These are phyloP conservation scores for Cytospora schulzeri DNA, from an alignment of 2,329 filamentous ascomycete genomes.

Conservation along the genomic window DNA sequence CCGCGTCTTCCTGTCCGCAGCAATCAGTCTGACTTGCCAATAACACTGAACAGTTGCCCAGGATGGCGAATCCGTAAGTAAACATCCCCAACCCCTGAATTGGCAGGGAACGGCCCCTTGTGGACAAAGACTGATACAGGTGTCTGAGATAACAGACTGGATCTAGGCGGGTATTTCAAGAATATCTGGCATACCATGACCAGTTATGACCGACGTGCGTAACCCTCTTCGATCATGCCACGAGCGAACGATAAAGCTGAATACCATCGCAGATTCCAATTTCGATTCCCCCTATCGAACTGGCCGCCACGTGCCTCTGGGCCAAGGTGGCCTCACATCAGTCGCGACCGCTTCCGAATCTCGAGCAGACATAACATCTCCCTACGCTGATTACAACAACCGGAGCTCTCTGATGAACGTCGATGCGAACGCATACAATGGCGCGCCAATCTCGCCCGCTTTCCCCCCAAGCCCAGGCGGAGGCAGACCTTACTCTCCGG, in stretches of 20 bases:
- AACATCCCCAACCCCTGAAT: neutral
- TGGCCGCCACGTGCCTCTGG: constrained; percentile 85
- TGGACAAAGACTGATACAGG: constrained; percentile 20
- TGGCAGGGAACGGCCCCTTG: neutral
- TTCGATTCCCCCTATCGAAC: constrained; percentile 92
- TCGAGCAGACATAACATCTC: constrained; percentile 76
- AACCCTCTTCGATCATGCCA: constrained; percentile 22
- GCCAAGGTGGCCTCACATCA: constrained; percentile 72
- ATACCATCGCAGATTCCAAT: constrained; percentile 73
- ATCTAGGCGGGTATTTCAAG: constrained; percentile 67
- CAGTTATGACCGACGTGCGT: constrained; percentile 69
- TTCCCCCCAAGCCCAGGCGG: constrained; percentile 58
- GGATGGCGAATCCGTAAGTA: constrained; percentile 29
- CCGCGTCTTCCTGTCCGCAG: constrained; percentile 12
- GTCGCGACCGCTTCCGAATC: constrained; percentile 90
- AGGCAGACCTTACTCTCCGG: constrained; percentile 81
- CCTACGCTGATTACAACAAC: constrained; percentile 73
- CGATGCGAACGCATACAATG: constrained; percentile 64
- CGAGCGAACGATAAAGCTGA: constrained; percentile 27
- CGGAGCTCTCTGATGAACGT: constrained; percentile 52
- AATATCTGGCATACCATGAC: constrained; percentile 95
- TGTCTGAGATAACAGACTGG: constrained; percentile 49
- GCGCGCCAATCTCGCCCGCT: constrained; percentile 51
- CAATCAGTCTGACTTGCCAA: constrained; percentile 23
- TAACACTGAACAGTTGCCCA: constrained; percentile 20